Conservation (phyloP, 805 yeast species). For the Yarrowia sp. region DNA sequence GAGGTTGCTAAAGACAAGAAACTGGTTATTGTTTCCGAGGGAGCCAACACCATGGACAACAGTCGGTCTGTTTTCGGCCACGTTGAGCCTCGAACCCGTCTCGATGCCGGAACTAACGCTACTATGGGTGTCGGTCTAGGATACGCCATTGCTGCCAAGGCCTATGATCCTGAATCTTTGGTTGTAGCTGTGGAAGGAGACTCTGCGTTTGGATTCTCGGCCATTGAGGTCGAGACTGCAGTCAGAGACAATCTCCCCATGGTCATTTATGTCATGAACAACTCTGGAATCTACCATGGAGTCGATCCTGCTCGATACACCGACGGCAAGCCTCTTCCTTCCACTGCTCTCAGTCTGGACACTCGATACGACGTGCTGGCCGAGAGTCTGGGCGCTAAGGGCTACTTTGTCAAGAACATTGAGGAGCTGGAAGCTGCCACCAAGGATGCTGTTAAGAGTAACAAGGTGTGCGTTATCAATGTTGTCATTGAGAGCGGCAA, state of each 20-base stretch:
- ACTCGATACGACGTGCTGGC: constrained; percentile 59
- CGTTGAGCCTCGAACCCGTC: constrained; percentile 48
- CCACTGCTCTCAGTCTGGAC: constrained; percentile 57
- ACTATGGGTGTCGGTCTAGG: constrained; percentile 77
- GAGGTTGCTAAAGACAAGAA: constrained; percentile 32
- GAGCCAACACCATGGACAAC: constrained; percentile 76
- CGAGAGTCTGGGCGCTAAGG: constrained; percentile 54
- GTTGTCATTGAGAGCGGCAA: constrained; percentile 60
- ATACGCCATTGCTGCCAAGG: constrained; percentile 62
- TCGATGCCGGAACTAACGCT: constrained; percentile 74
- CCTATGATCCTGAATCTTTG: constrained; percentile 43
- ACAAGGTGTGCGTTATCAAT: constrained; percentile 49
- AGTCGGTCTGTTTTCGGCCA: constrained; percentile 61
- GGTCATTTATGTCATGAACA: constrained; percentile 63
- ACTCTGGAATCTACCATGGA: constrained; percentile 71
- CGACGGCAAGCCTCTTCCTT: constrained; percentile 42
- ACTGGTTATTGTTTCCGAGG: constrained; percentile 55
- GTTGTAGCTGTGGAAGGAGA: constrained; percentile 69
- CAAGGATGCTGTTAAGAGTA: constrained; percentile 39
- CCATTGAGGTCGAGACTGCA: constrained; percentile 69
- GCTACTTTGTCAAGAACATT: constrained; percentile 46
- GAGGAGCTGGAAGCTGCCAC: constrained; percentile 41
- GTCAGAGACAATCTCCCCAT: constrained; percentile 53
- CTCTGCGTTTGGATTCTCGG: constrained; percentile 74
- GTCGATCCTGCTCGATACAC: constrained; percentile 39